Conservation (phyloP, 352 stramenopile genomes). For the Phytopythium boreale region DNA sequence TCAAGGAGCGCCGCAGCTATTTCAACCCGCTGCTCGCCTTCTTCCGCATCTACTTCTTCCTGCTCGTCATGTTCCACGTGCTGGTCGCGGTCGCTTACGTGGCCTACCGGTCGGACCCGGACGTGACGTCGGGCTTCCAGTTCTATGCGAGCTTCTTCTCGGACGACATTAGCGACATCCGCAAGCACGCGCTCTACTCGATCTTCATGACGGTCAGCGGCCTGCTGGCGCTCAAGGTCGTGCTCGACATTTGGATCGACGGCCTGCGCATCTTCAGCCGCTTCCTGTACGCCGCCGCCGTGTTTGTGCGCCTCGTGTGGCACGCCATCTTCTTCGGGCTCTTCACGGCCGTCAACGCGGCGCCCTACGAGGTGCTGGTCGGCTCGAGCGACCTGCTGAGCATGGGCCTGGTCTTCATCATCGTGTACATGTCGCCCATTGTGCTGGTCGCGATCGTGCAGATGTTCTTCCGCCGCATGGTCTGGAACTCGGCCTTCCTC, state of each 20-base stretch:
- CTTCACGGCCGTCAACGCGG: conserved; percentile 63
- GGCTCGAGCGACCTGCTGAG: conserved; percentile 60
- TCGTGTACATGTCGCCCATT: conserved; percentile 61
- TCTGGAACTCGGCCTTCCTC: conserved; percentile 56
- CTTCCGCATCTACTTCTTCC: conserved; percentile 88
- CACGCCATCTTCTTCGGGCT: conserved; percentile 79
- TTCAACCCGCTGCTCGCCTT: conserved; percentile 80
- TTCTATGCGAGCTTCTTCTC: conserved; percentile 81
- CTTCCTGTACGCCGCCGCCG: conserved; percentile 46
- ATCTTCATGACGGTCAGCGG: conserved; percentile 67
- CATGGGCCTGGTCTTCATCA: conserved; percentile 48
- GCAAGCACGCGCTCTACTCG: conserved; percentile 73
- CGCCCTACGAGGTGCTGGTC: conserved; percentile 62
- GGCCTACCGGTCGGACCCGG: conserved; percentile 63
- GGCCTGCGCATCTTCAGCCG: conserved; percentile 67
- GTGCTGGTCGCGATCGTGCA: conserved; percentile 57
- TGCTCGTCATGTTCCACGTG: conserved; percentile 78
- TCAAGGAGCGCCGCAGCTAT: conserved; percentile 81
- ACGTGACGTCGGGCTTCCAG: conserved; percentile 39
- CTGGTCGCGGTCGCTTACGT: conserved; percentile 82
- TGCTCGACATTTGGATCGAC: conserved; percentile 84
- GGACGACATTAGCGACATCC: conserved; percentile 57
- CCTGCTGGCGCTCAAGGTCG: conserved; percentile 59
- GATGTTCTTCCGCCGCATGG: conserved; percentile 55
- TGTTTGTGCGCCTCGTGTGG: conserved; percentile 77